These are phyloP conservation scores for Lentinula guzmanii DNA, from an alignment of 768 basidiomycete genomes.

Conservation along the genomic window DNA sequence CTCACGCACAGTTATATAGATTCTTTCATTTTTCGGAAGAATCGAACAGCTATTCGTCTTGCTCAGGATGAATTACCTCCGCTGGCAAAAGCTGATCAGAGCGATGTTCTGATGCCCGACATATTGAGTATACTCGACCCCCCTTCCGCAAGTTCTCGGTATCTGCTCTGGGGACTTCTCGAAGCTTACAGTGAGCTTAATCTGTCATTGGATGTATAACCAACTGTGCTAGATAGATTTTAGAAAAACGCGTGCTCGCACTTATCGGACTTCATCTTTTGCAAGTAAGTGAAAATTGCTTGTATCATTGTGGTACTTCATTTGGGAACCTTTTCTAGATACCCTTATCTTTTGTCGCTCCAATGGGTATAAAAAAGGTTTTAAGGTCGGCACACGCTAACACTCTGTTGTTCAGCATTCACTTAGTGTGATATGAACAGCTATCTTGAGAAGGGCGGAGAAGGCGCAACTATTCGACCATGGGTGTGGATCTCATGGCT, in stretches of 20 bases:
- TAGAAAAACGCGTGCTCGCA: neutral
- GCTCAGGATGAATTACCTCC: constrained; percentile 50
- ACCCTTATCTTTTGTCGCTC: constrained; percentile 24
- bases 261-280: neutral
- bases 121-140: constrained; percentile 1
- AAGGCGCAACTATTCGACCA: constrained; percentile 44
- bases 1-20: constrained; percentile 51
- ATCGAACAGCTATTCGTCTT: constrained; percentile 33
- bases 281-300: neutral
- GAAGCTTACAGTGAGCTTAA: constrained; percentile 10
- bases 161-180: constrained; percentile 9
- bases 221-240: neutral
- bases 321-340: constrained; percentile 8
- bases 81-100: constrained; percentile 58
- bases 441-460: constrained; percentile 51
- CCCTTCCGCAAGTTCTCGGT: constrained; percentile 6
- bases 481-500: constrained; percentile 53
- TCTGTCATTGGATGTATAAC: neutral
- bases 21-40: constrained; percentile 36
- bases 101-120: constrained; percentile 12
- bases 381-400: constrained; percentile 22
- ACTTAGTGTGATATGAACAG: constrained; percentile 21
- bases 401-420: neutral
- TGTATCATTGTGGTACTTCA: neutral
- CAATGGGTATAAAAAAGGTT: constrained; percentile 35